These are phyloP conservation scores for Colletotrichum sp. DNA, from an alignment of 2,329 filamentous ascomycete genomes.

Conservation along the genomic window DNA sequence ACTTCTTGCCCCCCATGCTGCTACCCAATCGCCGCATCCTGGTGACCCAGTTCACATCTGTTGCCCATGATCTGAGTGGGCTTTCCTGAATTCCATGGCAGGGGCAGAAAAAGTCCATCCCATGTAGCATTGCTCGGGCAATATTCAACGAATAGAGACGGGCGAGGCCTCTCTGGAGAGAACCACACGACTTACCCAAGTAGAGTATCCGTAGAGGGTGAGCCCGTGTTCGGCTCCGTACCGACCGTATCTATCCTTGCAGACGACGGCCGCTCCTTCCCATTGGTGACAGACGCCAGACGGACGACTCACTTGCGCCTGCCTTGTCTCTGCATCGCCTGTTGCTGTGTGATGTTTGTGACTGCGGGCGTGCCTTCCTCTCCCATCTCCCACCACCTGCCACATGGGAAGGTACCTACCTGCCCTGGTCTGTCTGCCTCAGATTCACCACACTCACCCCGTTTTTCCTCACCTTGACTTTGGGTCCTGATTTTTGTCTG, in stretches of 20 bases:
- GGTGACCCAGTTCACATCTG: not conserved
- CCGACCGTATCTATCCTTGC: not conserved
- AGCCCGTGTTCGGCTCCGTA: not conserved
- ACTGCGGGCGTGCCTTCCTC: not conserved
- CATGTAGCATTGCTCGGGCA: not conserved
- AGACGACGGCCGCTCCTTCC: not conserved
- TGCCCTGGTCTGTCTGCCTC: not conserved
- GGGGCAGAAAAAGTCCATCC: not conserved
- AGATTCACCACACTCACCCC: not conserved
- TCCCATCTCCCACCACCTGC: not conserved
- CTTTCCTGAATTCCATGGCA: not conserved
- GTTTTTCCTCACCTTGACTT: not conserved
- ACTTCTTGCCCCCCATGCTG: not conserved
- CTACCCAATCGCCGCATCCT: not conserved
- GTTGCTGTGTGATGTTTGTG: not conserved
- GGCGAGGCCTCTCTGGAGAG: not conserved
- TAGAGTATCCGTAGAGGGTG: not conserved
- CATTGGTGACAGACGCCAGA: not conserved
- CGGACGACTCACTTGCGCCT: not conserved
- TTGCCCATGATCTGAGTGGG: not conserved
- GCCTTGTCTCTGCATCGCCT: not conserved
- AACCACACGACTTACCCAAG: not conserved
- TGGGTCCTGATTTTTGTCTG: not conserved
- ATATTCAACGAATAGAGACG: not conserved
- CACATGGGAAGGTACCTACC: not conserved